phyloP scores from a whole-genome alignment of 768 basidiomycete genomes.

The Leccinum olivaceopallidum region DNA sequence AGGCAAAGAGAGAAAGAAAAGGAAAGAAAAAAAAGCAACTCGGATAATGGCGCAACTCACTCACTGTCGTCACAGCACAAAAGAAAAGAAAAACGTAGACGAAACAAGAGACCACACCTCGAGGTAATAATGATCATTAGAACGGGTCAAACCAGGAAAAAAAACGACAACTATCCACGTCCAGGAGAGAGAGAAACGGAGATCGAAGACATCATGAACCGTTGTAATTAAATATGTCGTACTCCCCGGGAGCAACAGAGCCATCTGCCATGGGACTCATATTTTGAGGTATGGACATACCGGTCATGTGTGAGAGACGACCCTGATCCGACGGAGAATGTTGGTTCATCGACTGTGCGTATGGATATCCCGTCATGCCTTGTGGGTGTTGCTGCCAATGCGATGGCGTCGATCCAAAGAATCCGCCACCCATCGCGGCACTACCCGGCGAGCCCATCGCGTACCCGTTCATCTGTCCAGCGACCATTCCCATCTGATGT shows the following conservation, averaged over 20 bases:
- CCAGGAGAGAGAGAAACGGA: slow-evolving; percentile 11
- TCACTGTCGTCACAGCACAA: slow-evolving; percentile 8
- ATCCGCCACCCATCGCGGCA: slow-evolving; percentile 24
- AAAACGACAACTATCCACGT: slow-evolving; percentile 19
- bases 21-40: neutral
- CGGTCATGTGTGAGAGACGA: slow-evolving; percentile 49
- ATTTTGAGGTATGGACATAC: slow-evolving; percentile 50
- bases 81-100: slow-evolving; percentile 1
- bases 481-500: slow-evolving; percentile 35
- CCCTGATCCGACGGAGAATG: slow-evolving; percentile 30
- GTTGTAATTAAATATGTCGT: slow-evolving; percentile 62
- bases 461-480: slow-evolving; percentile 37
- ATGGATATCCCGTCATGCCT: slow-evolving; percentile 31
- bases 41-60: slow-evolving; percentile 8
- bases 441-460: slow-evolving; percentile 40
- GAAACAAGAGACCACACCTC: slow-evolving; percentile 25
- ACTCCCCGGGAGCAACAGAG: slow-evolving; percentile 42
- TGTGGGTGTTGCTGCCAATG: slow-evolving; percentile 32
- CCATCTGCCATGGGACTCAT: slow-evolving; percentile 44
- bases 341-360: slow-evolving; percentile 29
- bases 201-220: slow-evolving; percentile 35
- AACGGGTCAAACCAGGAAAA: slow-evolving; percentile 14
- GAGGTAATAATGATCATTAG: slow-evolving; percentile 29
- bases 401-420: slow-evolving; percentile 27
- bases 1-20: neutral